A percentile compares a stretch with the other conserved stretches of the same genome.
phyloP scores from a whole-genome alignment of 257 asterid species.

The Cynanchum wilfordii region DNA sequence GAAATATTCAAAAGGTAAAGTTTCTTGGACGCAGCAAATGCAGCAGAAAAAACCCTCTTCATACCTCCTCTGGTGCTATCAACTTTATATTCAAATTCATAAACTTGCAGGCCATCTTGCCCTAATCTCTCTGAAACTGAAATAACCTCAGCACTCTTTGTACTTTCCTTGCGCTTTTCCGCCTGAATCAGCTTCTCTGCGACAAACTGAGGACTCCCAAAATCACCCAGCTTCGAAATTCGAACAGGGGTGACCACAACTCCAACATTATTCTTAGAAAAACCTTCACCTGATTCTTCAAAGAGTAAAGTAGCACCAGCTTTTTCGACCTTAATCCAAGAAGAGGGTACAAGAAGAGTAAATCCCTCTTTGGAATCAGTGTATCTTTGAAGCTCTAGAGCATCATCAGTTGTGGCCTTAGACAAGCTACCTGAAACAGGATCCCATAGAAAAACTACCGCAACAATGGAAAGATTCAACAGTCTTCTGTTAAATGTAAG shows the following conservation, averaged over 20 bases:
- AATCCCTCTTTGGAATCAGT: slow-evolving; percentile 65
- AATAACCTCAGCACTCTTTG: slow-evolving; percentile 75
- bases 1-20: slow-evolving; percentile 75
- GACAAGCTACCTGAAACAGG: slow-evolving; percentile 18
- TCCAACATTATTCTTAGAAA: slow-evolving; percentile 57
- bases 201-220: slow-evolving; percentile 82
- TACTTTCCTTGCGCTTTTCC: slow-evolving; percentile 89
- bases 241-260: slow-evolving; percentile 79
- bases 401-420: slow-evolving; percentile 39
- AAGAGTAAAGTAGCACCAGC: slow-evolving; percentile 86
- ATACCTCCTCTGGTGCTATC: slow-evolving; percentile 91
- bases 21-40: slow-evolving; percentile 71
- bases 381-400: slow-evolving; percentile 54
- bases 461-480: slow-evolving; percentile 17
- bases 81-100: slow-evolving; percentile 81
- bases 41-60: slow-evolving; percentile 87
- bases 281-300: slow-evolving; percentile 56
- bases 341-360: slow-evolving; percentile 73
- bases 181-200: slow-evolving; percentile 88
- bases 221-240: slow-evolving; percentile 59
- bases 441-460: slow-evolving; percentile 8
- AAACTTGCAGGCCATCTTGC: slow-evolving; percentile 59
- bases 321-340: slow-evolving; percentile 87
- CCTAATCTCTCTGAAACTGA: slow-evolving; percentile 69
- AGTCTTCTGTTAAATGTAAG: slow-evolving; percentile 5